Conservation (phyloP, 495 filamentous ascomycete species). For the Thozetella sp. region DNA sequence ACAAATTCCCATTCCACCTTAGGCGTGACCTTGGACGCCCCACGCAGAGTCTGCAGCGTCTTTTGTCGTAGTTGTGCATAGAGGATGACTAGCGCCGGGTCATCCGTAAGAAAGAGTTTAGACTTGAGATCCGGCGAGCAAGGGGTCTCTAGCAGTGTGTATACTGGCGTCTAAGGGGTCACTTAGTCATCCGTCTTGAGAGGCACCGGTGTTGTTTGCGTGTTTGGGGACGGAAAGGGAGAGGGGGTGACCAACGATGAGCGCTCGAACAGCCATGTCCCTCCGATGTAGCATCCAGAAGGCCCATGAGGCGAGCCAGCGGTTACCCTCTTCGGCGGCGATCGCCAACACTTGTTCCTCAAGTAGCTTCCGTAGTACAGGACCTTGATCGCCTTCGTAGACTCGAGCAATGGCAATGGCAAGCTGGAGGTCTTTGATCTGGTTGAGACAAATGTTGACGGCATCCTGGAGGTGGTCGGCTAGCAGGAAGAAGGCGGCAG, state of each 20-base stretch:
- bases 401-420: conserved; percentile 88
- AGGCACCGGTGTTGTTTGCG: too few species aligned
- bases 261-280: conserved; percentile 84
- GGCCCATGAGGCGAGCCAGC: conserved; percentile 95
- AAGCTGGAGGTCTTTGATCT: conserved; percentile 85
- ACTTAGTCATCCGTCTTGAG: conserved; percentile 16
- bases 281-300: conserved; percentile 88
- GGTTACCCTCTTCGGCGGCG: conserved; percentile 79
- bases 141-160: conserved; percentile 65
- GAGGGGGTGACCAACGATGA: conserved; percentile 56
- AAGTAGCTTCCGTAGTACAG: conserved; percentile 71
- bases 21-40: conserved; percentile 79
- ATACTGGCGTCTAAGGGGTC: conserved; percentile 66
- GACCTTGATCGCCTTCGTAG: conserved; percentile 84
- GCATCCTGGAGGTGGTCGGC: conserved; percentile 86
- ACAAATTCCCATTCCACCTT: conserved; percentile 88
- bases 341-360: conserved; percentile 78
- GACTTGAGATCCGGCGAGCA: conserved; percentile 64
- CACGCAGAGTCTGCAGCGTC: conserved; percentile 82
- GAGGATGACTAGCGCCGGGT: conserved; percentile 83
- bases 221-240: conserved; percentile 3
- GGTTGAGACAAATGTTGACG: conserved; percentile 79
- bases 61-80: conserved; percentile 87
- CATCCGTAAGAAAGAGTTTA: conserved; percentile 83
- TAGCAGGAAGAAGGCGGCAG: conserved; percentile 92